phyloP scores from a whole-genome alignment of 139 green algal genomes.

The Cymbomonas tetramitiformis region DNA sequence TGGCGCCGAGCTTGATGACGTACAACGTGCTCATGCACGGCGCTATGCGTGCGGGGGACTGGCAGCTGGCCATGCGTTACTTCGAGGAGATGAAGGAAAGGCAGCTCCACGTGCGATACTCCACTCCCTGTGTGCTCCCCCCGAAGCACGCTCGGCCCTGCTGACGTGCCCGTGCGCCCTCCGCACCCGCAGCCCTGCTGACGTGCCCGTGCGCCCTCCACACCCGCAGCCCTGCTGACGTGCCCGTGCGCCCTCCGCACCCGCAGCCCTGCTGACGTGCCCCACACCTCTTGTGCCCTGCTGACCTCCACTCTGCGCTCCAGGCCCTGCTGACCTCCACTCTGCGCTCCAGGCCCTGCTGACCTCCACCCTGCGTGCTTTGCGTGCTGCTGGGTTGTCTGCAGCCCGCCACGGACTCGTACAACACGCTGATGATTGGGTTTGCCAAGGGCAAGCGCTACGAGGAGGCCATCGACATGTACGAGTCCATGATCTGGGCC shows the following conservation, averaged over 20 bases:
- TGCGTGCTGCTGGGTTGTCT: neutral
- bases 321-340: too few species aligned
- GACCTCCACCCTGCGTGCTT: too few species aligned
- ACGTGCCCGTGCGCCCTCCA: too few species aligned
- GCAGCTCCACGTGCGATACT: slow-evolving; percentile 24
- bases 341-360: too few species aligned
- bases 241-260: too few species aligned
- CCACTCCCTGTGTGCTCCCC: slow-evolving; percentile 25
- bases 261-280: too few species aligned
- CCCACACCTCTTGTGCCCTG: too few species aligned
- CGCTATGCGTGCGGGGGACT: slow-evolving; percentile 14
- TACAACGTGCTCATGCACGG: slow-evolving; percentile 24
- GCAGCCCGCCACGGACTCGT: neutral
- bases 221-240: too few species aligned
- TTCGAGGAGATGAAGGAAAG: slow-evolving; percentile 11
- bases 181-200: too few species aligned
- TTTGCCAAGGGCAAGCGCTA: neutral
- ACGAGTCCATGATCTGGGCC: too few species aligned
- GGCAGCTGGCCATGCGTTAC: slow-evolving; percentile 8
- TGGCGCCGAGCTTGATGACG: slow-evolving; percentile 25
- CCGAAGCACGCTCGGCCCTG: slow-evolving; percentile 6
- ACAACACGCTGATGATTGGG: slow-evolving; percentile 3
- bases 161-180: neutral
- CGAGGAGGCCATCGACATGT: neutral
- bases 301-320: too few species aligned